Percentiles rank a stretch among this genome's conserved stretches.
Evolutionary conservation across 1,284 basidiomycete species (phyloP).

Genomic region (Inonotus hispidus): DNA sequence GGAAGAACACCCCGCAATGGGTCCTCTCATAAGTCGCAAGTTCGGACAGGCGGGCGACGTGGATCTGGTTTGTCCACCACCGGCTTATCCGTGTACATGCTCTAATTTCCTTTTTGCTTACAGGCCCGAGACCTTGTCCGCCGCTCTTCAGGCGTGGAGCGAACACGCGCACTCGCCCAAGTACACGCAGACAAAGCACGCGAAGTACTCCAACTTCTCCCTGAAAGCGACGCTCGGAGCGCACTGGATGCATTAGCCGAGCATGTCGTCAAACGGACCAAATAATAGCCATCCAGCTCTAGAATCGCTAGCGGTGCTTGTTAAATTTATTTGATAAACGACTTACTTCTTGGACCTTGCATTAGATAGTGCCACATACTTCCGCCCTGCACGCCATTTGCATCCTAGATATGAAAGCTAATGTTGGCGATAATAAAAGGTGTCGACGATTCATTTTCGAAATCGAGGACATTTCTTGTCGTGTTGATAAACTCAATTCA

Average conservation of each 20-base stretch:
- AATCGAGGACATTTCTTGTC: too few species aligned
- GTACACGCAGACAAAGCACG: slow-evolving; percentile 78
- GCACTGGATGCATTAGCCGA: slow-evolving; percentile 67
- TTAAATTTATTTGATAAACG: slow-evolving; percentile 10
- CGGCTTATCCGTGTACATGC: slow-evolving; percentile 7
- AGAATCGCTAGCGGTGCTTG: background rate
- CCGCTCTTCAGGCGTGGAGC: slow-evolving; percentile 71
- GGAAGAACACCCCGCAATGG: slow-evolving; percentile 82
- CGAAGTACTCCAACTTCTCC: slow-evolving; percentile 66
- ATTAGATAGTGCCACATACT: too few species aligned
- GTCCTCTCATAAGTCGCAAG: slow-evolving; percentile 80
- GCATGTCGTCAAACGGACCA: slow-evolving; percentile 54
- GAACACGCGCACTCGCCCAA: slow-evolving; percentile 74
- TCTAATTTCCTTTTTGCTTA: background rate
- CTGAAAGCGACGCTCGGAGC: slow-evolving; percentile 75
- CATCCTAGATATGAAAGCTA: too few species aligned
- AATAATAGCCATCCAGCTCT: slow-evolving; percentile 23
- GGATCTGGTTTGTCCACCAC: slow-evolving; percentile 54
- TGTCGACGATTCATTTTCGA: too few species aligned
- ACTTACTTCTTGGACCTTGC: background rate
- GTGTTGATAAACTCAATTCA: too few species aligned
- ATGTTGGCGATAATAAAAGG: too few species aligned
- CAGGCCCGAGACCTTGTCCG: slow-evolving; percentile 75
- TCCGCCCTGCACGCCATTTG: too few species aligned
- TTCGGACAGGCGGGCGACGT: slow-evolving; percentile 84